Percentiles rank a stretch among this genome's conserved stretches.
phyloP scores from a whole-genome alignment of 129 eudicot species.

The Tanacetum coccineum region DNA sequence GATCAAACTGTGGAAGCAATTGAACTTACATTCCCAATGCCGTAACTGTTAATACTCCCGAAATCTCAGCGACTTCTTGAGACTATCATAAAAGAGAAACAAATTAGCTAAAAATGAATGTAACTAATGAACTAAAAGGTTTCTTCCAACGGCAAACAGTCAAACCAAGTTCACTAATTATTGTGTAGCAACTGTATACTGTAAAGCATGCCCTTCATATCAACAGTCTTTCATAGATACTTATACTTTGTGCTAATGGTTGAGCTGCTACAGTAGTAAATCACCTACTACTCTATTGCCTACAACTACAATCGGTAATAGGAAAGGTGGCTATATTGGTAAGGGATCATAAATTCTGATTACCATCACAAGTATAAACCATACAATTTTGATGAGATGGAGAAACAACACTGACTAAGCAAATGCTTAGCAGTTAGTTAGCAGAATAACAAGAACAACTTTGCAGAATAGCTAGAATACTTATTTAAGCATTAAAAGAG shows the following conservation, averaged over 20 bases:
- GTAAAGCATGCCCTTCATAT: not conserved
- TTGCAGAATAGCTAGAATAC: not conserved
- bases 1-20: not conserved
- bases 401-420: not conserved
- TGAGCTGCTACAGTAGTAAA: no score
- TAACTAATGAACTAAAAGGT: not conserved
- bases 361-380: not conserved
- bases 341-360: no score
- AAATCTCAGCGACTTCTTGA: slow-evolving; percentile 81
- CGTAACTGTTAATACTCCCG: slow-evolving; percentile 97
- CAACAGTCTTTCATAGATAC: not conserved
- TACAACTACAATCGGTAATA: no score
- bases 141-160: not conserved
- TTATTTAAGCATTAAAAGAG: not conserved
- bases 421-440: not conserved
- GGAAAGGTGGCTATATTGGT: no score
- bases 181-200: not conserved
- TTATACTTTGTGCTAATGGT: no score
- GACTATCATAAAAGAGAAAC: slow-evolving; percentile 47
- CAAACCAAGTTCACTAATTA: not conserved
- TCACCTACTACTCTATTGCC: no score
- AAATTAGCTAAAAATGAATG: slow-evolving; percentile 13
- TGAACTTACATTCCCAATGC: slow-evolving; percentile 88
- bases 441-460: not conserved
- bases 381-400: not conserved